A percentile compares a stretch with the other conserved stretches of the same genome.
Evolutionary conservation across 2,329 filamentous ascomycete species (phyloP).

Genomic region (Chrysosporium keratinophilum): DNA sequence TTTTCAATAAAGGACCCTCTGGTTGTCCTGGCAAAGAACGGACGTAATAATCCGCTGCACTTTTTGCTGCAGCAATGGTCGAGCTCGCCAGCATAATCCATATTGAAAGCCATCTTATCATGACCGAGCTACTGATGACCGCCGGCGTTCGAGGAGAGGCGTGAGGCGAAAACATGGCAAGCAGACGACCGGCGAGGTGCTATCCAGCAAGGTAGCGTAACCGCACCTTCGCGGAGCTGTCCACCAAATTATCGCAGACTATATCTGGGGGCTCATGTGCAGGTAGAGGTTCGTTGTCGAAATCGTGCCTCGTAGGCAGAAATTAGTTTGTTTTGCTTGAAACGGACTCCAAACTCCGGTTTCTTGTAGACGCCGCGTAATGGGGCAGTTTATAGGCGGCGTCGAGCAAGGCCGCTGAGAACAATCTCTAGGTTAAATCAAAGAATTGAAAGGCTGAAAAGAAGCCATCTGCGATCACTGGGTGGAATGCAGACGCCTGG

Average conservation of each 20-base stretch:
- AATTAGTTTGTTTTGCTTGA: not conserved
- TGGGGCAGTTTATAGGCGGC: not conserved
- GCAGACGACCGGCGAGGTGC: not conserved
- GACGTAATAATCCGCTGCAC: slow-evolving; percentile 80
- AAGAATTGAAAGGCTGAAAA: not conserved
- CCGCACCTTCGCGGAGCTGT: not conserved
- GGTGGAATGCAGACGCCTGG: not conserved
- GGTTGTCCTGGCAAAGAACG: slow-evolving; percentile 75
- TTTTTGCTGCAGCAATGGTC: slow-evolving; percentile 12
- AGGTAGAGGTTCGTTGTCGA: not conserved
- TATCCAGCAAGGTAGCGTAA: not conserved
- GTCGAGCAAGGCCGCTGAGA: not conserved
- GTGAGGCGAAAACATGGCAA: not conserved
- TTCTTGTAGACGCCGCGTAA: not conserved
- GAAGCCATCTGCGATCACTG: not conserved
- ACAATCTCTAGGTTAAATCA: too few species aligned
- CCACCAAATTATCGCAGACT: not conserved
- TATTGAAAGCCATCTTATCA: slow-evolving; percentile 6
- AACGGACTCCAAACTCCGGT: not conserved
- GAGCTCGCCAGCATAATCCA: slow-evolving; percentile 10
- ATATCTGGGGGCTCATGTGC: not conserved
- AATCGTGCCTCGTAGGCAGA: not conserved
- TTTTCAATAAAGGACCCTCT: slow-evolving; percentile 69
- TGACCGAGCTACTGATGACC: not conserved
- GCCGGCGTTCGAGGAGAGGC: not conserved